A percentile compares a stretch with the other conserved stretches of the same genome.
Conservation (phyloP, 148 eudicot genomes). For the Cornus suecica region DNA sequence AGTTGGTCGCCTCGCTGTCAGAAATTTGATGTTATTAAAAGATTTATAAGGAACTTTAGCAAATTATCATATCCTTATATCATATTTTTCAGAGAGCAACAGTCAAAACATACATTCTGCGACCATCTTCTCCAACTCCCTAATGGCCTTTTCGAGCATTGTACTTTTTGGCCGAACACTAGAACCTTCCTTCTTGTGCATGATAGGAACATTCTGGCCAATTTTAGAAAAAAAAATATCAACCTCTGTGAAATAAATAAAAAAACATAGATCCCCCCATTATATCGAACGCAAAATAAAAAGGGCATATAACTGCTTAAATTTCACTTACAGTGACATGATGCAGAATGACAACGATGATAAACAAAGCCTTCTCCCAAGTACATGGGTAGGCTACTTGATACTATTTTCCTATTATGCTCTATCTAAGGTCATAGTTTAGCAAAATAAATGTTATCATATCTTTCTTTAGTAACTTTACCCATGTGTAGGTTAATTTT, state of each 20-base stretch:
- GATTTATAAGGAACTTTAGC: neutral
- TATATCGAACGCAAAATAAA: neutral
- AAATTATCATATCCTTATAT: neutral
- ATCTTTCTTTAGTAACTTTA: too few species aligned
- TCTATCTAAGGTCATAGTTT: too few species aligned
- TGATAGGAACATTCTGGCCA: conserved; percentile 52
- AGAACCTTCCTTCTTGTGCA: conserved; percentile 75
- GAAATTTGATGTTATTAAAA: conserved; percentile 14
- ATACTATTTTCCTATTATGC: too few species aligned
- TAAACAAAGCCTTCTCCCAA: too few species aligned
- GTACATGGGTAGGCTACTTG: too few species aligned
- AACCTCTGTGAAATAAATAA: conserved; percentile 1
- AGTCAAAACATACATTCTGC: conserved; percentile 72
- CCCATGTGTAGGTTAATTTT: too few species aligned
- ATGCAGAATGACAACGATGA: neutral
- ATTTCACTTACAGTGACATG: neutral
- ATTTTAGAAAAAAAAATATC: neutral
- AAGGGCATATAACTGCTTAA: neutral
- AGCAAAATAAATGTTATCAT: too few species aligned
- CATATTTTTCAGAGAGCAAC: neutral
- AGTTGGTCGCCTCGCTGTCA: conserved; percentile 76
- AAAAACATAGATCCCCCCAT: neutral
- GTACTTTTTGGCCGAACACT: conserved; percentile 54
- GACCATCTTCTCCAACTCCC: conserved; percentile 91
- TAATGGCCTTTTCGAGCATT: conserved; percentile 79